Conservation (phyloP, 257 asterid genomes). For the Nicotiana benthamiana region DNA sequence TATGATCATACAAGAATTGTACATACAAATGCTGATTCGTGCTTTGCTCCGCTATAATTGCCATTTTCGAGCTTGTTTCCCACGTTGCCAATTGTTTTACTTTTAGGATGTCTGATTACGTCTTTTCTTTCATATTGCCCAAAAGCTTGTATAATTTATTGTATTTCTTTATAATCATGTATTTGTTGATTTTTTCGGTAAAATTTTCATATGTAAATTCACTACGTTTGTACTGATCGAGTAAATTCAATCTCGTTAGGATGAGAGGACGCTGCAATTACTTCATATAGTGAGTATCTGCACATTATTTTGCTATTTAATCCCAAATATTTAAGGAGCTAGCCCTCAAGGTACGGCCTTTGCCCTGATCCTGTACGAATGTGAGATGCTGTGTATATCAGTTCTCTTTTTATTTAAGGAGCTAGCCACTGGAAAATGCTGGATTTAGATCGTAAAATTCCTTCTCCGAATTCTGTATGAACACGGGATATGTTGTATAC, state of each 20-base stretch:
- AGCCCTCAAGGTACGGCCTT: too few species aligned
- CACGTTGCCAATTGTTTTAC: background rate
- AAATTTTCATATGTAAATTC: background rate
- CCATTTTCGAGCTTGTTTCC: background rate
- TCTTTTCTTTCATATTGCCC: background rate
- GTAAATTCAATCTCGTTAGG: background rate
- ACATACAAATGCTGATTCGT: slow-evolving; percentile 28
- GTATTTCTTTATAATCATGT: background rate
- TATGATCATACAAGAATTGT: slow-evolving; percentile 32
- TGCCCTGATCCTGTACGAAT: too few species aligned
- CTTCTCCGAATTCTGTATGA: too few species aligned
- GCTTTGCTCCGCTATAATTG: background rate
- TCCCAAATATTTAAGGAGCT: background rate
- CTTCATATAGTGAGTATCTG: background rate
- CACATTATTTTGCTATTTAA: background rate
- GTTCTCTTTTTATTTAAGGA: background rate
- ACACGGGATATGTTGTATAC: too few species aligned
- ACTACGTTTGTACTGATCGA: background rate
- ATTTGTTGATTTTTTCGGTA: background rate
- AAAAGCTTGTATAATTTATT: background rate
- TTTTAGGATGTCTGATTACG: background rate
- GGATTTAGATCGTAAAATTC: background rate
- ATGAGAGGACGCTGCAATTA: background rate
- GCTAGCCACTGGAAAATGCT: background rate
- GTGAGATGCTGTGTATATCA: too few species aligned